Evolutionary conservation across 78 protist genomes (phyloP), one percentile per base, ranked within the genome.

Genomic region (Dictyostelium intermedium): DNA sequence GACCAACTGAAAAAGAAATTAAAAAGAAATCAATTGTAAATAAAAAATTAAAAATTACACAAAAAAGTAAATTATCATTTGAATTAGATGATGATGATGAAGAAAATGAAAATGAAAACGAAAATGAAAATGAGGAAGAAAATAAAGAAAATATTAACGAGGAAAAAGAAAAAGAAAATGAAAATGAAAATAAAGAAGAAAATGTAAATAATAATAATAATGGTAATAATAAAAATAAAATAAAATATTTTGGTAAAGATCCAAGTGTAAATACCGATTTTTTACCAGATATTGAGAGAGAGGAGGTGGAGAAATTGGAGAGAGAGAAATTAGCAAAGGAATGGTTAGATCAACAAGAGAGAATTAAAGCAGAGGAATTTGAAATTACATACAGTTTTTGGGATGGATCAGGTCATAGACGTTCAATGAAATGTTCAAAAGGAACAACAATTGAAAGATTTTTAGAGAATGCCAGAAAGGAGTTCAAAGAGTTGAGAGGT

Each of bases 341-440:
- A 82, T 98, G 98, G 98, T 27, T 41, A 30, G 97, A 85, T 30
- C 41, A 93, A 82, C 98, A 98, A 89, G 91, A 83, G 20, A 20
- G 14, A 43, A 96, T 97, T 14, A 96, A 96, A 86, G 89, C 80
- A 25, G 99, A 98, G 37, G 43, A 27, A 25, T 83, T 98, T 10
- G 94, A 97, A 14, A 87, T 98, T 10, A 86, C 95, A 5, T 98
- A 95, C 83, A 69, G 92, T 25, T 98, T 83, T 85, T 98, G 99
- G 99, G 99, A 98, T 73, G 99, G 99, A 2, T 47, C 96, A 20
- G 99, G 99, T 37, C 99, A 98, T 73, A 87, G 99, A 7, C 13
- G 96, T 25, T 2, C 35, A 1, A 35, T 92, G 20, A 80, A 37
- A 37, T 84, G 95, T 13, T 27, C 30, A 6, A 97, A 97, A 74